These are phyloP conservation scores for Aureobasidium sp. DNA, from an alignment of 2,329 filamentous ascomycete genomes.

Conservation along the genomic window DNA sequence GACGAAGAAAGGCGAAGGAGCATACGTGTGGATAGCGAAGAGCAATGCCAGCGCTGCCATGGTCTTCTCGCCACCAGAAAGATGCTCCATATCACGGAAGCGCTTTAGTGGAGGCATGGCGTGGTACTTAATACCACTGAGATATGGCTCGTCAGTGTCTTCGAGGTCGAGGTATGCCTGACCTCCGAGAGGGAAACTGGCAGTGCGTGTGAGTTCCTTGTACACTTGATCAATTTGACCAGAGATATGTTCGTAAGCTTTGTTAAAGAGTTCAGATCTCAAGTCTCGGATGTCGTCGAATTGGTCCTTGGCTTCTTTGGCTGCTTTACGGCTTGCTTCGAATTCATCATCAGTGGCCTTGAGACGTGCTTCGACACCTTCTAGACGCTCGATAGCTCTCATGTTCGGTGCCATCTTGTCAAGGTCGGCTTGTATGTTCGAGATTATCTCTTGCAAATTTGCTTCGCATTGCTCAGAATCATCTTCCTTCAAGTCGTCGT, in stretches of 20 bases:
- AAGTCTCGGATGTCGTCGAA: conserved; percentile 77
- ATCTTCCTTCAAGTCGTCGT: conserved; percentile 74
- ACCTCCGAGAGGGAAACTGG: conserved; percentile 89
- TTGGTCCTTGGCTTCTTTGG: conserved; percentile 68
- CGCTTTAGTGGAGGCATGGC: conserved; percentile 98
- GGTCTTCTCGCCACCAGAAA: conserved; percentile 96
- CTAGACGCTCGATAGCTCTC: conserved; percentile 85
- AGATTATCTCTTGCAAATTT: conserved; percentile 69
- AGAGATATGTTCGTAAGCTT: conserved; percentile 88
- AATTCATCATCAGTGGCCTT: conserved; percentile 83
- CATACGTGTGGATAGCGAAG: conserved; percentile 94
- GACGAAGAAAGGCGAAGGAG: conserved; percentile 94
- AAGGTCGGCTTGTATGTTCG: conserved; percentile 65
- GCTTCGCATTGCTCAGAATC: conserved; percentile 66
- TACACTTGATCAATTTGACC: conserved; percentile 93
- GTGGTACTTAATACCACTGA: conserved; percentile 94
- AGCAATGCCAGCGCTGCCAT: conserved; percentile 95
- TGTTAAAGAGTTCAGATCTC: conserved; percentile 87
- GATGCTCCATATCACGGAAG: conserved; percentile 97
- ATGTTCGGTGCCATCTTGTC: conserved; percentile 97
- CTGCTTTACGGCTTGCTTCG: conserved; percentile 69
- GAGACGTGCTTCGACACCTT: conserved; percentile 75
- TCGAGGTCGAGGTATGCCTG: conserved; percentile 85
- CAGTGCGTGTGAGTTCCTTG: conserved; percentile 84
- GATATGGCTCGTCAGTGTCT: conserved; percentile 92